A percentile compares a stretch with the other conserved stretches of the same genome.
phyloP scores from a whole-genome alignment of 495 filamentous ascomycete species.

The Aspergillus avenaceus region DNA sequence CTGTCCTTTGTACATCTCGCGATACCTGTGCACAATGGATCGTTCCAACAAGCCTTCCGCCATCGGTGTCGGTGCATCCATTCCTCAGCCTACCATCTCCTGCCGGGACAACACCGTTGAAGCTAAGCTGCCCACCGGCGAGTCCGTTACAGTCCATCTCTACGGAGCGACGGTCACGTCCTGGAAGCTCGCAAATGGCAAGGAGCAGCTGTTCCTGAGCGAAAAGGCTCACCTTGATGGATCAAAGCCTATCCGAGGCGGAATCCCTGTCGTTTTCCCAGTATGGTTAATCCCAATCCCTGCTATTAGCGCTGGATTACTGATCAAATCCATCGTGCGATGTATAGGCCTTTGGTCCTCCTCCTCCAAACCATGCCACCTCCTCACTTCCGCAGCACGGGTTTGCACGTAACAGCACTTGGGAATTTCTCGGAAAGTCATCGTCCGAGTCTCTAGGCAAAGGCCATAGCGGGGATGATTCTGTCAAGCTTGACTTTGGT shows the following conservation, averaged over 20 bases:
- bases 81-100: slow-evolving; percentile 64
- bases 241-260: slow-evolving; percentile 56
- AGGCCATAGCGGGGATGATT: slow-evolving; percentile 46
- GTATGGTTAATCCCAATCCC: slow-evolving; percentile 45
- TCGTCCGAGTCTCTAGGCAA: slow-evolving; percentile 62
- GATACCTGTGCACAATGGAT: slow-evolving; percentile 52
- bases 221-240: slow-evolving; percentile 67
- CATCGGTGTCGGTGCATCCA: slow-evolving; percentile 61
- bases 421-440: slow-evolving; percentile 60
- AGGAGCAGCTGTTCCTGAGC: slow-evolving; percentile 87
- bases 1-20: neutral
- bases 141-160: slow-evolving; percentile 78
- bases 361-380: slow-evolving; percentile 67
- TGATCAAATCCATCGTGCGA: neutral
- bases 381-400: slow-evolving; percentile 84
- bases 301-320: neutral
- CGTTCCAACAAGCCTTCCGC: slow-evolving; percentile 77
- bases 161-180: slow-evolving; percentile 89
- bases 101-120: slow-evolving; percentile 65
- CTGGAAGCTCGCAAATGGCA: slow-evolving; percentile 78
- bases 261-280: slow-evolving; percentile 94
- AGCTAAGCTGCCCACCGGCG: slow-evolving; percentile 76
- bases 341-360: slow-evolving; percentile 80
- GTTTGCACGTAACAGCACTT: slow-evolving; percentile 80
- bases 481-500: slow-evolving; percentile 92